Base-by-base conservation (phyloP, 495 filamentous ascomycete species). In the Lepraria neglecta region DNA sequence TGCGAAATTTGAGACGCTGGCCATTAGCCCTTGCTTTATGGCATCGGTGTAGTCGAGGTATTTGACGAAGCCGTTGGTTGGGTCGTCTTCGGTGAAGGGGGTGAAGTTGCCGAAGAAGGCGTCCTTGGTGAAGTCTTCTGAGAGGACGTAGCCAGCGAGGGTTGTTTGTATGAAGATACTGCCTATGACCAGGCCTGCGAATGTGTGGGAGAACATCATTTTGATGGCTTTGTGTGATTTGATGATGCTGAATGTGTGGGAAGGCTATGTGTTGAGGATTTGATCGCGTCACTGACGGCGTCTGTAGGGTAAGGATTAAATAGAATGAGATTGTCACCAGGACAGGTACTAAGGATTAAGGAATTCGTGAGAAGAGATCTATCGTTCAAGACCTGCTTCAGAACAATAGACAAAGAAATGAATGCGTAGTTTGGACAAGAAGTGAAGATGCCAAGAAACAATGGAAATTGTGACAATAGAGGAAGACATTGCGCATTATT, bases 1-100 rank as follows among this genome's bases (percentile, higher is more conserved):
- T 46, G 74, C 69, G 27, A 69, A 44, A 33, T 63, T 61, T 19
- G 64, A 21, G 43, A 58, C 66, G 63, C 76, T 79, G 47, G 76
- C 78, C 61, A 88, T 85, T 4, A 90, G 76, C 6, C 76, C 77
- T 31, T 71, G 68, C 15, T 63, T 58, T 48, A 76, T 75, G 50
- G 88, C 88, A 2, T 75, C 78, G 6, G 57, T 47, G 12, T 74
- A 75, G 61, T 80, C 71, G 43, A 81, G 76, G 67, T 85, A 91
- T 58, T 79, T 68, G 61, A 91, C 88, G 67, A 80, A 87, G 21
- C 87, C 88, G 61, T 84, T 69, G 7, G 87, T 91, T 6, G 87
- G 88, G 63, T 92, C 87, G 1, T 70, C 6, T 67, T 74, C 72
- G 4, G 77, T 75, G 61, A 65, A 77, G 62, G 78, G 76, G 51